These are phyloP conservation scores for Myxozyma nipponensis DNA, from an alignment of 805 yeast species.

Conservation along the genomic window DNA sequence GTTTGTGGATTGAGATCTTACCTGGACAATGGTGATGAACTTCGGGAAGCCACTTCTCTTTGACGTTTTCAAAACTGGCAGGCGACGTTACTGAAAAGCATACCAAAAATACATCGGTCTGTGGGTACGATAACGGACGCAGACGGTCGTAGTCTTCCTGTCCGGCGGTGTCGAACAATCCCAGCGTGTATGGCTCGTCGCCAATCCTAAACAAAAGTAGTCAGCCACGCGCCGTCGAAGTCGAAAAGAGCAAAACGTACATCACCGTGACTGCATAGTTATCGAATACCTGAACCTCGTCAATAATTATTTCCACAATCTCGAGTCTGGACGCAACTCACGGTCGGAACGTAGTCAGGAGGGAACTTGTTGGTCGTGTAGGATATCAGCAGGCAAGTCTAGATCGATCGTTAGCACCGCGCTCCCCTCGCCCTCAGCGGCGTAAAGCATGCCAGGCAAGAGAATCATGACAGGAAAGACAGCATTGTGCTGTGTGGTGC, in stretches of 20 bases:
- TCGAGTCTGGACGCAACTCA: slow-evolving; percentile 57
- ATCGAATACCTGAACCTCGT: slow-evolving; percentile 24
- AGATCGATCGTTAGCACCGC: slow-evolving; percentile 13
- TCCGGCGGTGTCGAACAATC: slow-evolving; percentile 98
- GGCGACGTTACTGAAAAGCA: slow-evolving; percentile 97
- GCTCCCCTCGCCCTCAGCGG: background rate
- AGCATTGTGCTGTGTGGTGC: no score
- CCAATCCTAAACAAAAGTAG: slow-evolving; percentile 53
- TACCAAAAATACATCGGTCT: slow-evolving; percentile 92
- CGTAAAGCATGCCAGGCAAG: no score
- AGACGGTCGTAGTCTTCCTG: slow-evolving; percentile 98
- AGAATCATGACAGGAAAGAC: no score
- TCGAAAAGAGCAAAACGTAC: slow-evolving; percentile 29
- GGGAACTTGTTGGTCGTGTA: slow-evolving; percentile 97
- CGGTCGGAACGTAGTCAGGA: slow-evolving; percentile 98
- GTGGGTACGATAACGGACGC: slow-evolving; percentile 94
- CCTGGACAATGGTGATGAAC: slow-evolving; percentile 94
- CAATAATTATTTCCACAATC: background rate
- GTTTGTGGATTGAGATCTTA: background rate
- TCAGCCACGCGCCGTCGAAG: background rate
- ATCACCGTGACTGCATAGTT: slow-evolving; percentile 84
- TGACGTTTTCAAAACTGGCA: slow-evolving; percentile 93
- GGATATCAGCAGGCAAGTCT: slow-evolving; percentile 89
- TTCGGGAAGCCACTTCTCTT: slow-evolving; percentile 98
- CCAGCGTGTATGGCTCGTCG: slow-evolving; percentile 95